Conservation (phyloP, 352 stramenopile species). For the Phytophthora cryptogea region DNA sequence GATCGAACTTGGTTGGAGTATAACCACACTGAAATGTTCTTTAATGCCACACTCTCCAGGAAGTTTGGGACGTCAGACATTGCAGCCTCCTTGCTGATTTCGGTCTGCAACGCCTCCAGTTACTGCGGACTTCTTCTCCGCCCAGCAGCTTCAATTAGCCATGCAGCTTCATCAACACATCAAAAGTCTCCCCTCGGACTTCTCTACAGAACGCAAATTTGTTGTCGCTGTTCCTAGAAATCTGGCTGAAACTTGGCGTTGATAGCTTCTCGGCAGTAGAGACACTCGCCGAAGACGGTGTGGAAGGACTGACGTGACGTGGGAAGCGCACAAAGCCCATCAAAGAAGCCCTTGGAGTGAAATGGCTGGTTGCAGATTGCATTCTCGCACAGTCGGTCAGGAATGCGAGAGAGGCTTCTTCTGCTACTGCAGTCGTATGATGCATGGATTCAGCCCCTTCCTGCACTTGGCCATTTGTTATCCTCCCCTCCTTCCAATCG, state of each 20-base stretch:
- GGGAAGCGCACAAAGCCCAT: too few species aligned
- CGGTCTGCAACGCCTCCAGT: conserved; percentile 73
- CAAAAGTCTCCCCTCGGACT: conserved; percentile 56
- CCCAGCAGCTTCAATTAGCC: conserved; percentile 80
- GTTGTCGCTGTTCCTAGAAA: conserved; percentile 4
- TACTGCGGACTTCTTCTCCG: conserved; percentile 84
- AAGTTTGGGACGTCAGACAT: too few species aligned
- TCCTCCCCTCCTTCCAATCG: conserved; percentile 49
- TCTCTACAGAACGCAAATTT: conserved; percentile 32
- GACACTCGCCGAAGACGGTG: too few species aligned
- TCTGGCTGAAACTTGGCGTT: conserved; percentile 3
- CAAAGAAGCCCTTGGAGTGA: too few species aligned
- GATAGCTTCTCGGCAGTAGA: too few species aligned
- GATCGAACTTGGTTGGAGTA: too few species aligned
- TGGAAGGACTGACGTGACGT: too few species aligned
- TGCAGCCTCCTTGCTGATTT: conserved; percentile 65
- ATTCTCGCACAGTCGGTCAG: too few species aligned
- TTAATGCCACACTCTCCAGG: too few species aligned
- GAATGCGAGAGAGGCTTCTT: conserved; percentile 12
- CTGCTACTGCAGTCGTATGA: not conserved
- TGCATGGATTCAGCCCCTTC: not conserved
- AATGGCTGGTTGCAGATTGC: too few species aligned
- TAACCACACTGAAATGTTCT: too few species aligned
- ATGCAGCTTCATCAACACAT: conserved; percentile 78
- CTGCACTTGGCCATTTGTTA: conserved; percentile 3